These are phyloP conservation scores for Sutorius australiensis DNA, from an alignment of 768 basidiomycete genomes.

Conservation along the genomic window DNA sequence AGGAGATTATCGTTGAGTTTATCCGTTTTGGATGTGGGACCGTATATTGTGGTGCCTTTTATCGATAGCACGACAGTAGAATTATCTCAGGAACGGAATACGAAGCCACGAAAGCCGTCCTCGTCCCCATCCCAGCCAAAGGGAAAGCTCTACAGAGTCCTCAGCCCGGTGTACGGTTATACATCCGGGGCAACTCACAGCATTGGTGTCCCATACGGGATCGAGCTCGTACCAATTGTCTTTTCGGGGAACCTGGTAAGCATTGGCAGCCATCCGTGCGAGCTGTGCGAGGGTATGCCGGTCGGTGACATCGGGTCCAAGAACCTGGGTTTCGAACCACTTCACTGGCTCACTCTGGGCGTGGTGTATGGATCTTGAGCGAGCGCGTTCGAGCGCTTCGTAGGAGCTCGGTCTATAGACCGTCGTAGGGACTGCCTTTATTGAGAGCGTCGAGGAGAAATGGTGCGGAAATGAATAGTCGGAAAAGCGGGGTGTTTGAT, in stretches of 20 bases:
- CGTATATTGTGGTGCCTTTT: slow-evolving; percentile 84
- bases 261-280: slow-evolving; percentile 85
- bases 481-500: slow-evolving; percentile 3
- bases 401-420: slow-evolving; percentile 59
- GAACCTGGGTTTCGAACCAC: slow-evolving; percentile 67
- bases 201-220: slow-evolving; percentile 58
- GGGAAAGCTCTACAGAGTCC: slow-evolving; percentile 59
- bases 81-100: slow-evolving; percentile 77
- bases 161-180: slow-evolving; percentile 4
- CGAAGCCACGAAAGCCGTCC: slow-evolving; percentile 86
- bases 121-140: slow-evolving; percentile 68
- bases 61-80: slow-evolving; percentile 82
- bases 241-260: slow-evolving; percentile 71
- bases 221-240: slow-evolving; percentile 83
- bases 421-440: slow-evolving; percentile 46
- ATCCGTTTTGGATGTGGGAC: slow-evolving; percentile 85
- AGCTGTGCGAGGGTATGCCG: slow-evolving; percentile 76
- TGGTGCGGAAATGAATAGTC: slow-evolving; percentile 7
- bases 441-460: slow-evolving; percentile 14
- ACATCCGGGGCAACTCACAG: slow-evolving; percentile 30
- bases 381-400: slow-evolving; percentile 47
- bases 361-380: slow-evolving; percentile 46
- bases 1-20: slow-evolving; percentile 90
- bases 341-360: slow-evolving; percentile 49
- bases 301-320: slow-evolving; percentile 77